Conservation (phyloP, 768 basidiomycete genomes). For the Boletellus ananas region DNA sequence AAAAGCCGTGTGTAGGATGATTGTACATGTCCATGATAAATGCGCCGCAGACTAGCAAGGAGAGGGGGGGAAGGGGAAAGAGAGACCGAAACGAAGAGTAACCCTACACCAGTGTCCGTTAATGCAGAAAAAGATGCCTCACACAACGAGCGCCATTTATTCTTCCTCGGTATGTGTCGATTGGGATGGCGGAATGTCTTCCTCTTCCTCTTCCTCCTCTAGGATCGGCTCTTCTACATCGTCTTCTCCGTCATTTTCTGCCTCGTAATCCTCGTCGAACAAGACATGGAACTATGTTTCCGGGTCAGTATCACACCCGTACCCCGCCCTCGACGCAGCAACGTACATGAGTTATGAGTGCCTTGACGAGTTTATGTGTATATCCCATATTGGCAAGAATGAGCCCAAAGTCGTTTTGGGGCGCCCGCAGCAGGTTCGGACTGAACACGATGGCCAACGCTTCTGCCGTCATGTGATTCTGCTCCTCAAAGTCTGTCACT, state of each 20-base stretch:
- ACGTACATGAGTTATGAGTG: constrained; percentile 72
- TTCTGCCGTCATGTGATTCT: constrained; percentile 87
- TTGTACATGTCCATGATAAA: constrained; percentile 35
- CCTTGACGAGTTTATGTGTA: constrained; percentile 71
- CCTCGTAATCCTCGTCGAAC: constrained; percentile 68
- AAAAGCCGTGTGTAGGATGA: constrained; percentile 11
- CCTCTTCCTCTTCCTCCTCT: constrained; percentile 62
- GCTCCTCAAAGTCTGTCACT: constrained; percentile 85
- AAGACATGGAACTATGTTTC: constrained; percentile 54
- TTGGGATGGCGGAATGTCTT: constrained; percentile 30
- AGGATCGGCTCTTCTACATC: constrained; percentile 63
- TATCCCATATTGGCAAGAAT: constrained; percentile 79
- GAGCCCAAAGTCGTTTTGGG: constrained; percentile 72
- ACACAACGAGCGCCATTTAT: constrained; percentile 15
- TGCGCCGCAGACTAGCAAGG: constrained; percentile 14
- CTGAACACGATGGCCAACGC: constrained; percentile 84
- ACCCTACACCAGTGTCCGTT: constrained; percentile 25
- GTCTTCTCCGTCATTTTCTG: constrained; percentile 51
- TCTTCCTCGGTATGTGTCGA: constrained; percentile 22
- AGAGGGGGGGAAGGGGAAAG: background rate
- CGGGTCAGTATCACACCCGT: background rate
- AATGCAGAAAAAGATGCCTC: constrained; percentile 10
- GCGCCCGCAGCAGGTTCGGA: constrained; percentile 73
- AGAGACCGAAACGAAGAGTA: constrained; percentile 11
- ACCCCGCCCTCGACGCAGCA: background rate